Percentiles rank a stretch among this genome's conserved stretches.
These are phyloP conservation scores for Macrolepiota dolichaula DNA, from an alignment of 768 basidiomycete species.

Conservation along the genomic window DNA sequence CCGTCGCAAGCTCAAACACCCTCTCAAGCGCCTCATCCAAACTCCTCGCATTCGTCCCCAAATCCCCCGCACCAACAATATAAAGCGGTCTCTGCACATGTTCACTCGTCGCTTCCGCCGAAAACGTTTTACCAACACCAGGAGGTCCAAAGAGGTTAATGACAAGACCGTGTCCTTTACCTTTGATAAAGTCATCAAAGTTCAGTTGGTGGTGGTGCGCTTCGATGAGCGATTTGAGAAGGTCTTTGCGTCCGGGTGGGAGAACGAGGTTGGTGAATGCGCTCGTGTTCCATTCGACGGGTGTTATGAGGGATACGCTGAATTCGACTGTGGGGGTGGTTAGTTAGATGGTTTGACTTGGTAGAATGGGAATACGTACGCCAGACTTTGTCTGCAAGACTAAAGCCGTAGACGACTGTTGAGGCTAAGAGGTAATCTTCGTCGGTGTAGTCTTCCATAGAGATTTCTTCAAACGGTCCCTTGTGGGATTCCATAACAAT, in stretches of 20 bases:
- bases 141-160: constrained; percentile 57
- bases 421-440: constrained; percentile 55
- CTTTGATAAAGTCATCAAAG: constrained; percentile 61
- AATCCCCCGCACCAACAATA: constrained; percentile 51
- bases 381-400: constrained; percentile 57
- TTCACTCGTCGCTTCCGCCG: constrained; percentile 57
- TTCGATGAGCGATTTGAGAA: constrained; percentile 55
- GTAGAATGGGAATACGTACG: too few relatives aligned
- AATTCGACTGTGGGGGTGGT: constrained; percentile 57
- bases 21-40: constrained; percentile 44
- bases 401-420: constrained; percentile 60
- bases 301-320: constrained; percentile 48
- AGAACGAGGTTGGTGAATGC: constrained; percentile 61
- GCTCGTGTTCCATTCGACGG: constrained; percentile 54
- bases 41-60: constrained; percentile 41
- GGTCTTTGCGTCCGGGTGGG: constrained; percentile 47
- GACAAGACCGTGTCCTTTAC: constrained; percentile 61
- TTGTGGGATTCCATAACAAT: constrained; percentile 15
- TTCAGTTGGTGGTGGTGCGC: constrained; percentile 50
- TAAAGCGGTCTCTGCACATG: constrained; percentile 51
- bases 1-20: constrained; percentile 50
- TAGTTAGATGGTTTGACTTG: too few relatives aligned
- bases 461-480: constrained; percentile 18
- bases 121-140: constrained; percentile 60
- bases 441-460: constrained; percentile 38